phyloP scores from a whole-genome alignment of 768 basidiomycete genomes.

The Russula dissimulans region DNA sequence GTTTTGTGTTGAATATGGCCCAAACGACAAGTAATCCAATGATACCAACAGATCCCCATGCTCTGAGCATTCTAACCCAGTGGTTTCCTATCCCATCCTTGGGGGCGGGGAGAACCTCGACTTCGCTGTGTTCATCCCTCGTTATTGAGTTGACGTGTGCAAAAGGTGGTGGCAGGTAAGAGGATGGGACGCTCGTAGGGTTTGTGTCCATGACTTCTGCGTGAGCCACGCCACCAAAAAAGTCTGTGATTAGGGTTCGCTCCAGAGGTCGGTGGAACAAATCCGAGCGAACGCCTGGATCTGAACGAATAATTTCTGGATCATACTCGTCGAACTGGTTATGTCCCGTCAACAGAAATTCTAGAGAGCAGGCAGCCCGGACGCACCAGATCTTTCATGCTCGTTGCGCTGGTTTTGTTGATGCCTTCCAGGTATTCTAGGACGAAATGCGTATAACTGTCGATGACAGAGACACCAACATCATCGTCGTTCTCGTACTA shows the following conservation, averaged over 20 bases:
- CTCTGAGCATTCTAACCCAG: constrained; percentile 1
- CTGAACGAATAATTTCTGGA: constrained; percentile 63
- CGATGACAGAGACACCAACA: constrained; percentile 92
- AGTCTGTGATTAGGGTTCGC: constrained; percentile 51
- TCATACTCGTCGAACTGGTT: constrained; percentile 77
- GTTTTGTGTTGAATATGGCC: constrained; percentile 2
- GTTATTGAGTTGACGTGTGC: background rate
- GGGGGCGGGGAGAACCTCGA: background rate
- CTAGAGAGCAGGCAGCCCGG: background rate
- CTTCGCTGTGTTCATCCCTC: background rate
- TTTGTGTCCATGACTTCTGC: constrained; percentile 46
- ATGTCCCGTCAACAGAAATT: background rate
- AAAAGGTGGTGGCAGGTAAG: background rate
- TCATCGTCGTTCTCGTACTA: constrained; percentile 92
- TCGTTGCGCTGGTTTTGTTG: constrained; percentile 78
- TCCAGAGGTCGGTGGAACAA: constrained; percentile 64
- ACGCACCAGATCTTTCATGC: constrained; percentile 74
- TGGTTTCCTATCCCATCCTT: background rate
- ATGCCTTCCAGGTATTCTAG: constrained; percentile 87
- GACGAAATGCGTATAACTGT: constrained; percentile 87
- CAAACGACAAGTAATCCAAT: constrained; percentile 7
- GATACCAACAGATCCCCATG: constrained; percentile 16
- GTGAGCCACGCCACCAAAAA: constrained; percentile 73
- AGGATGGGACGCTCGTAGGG: background rate
- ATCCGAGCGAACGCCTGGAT: constrained; percentile 83